Conservation (phyloP, 805 yeast genomes). For the Cyberlindnera mrakii region DNA sequence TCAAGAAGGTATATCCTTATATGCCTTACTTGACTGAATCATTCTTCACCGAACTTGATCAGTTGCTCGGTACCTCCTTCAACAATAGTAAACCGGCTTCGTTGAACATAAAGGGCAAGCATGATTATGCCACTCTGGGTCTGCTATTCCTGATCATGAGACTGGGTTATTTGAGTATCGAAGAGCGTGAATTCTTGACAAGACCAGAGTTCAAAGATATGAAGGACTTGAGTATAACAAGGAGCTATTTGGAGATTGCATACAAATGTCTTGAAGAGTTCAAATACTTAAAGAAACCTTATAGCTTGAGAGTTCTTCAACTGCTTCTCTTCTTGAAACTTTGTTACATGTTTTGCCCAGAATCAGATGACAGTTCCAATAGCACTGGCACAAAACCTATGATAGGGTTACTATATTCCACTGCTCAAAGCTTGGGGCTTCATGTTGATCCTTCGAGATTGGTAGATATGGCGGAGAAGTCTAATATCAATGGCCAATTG, state of each 20-base stretch:
- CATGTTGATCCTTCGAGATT: conserved; percentile 46
- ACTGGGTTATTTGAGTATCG: conserved; percentile 16
- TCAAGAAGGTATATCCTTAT: conserved; percentile 21
- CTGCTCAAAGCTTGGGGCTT: conserved; percentile 49
- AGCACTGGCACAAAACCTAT: conserved; percentile 43
- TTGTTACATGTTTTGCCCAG: conserved; percentile 45
- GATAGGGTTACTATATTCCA: conserved; percentile 43
- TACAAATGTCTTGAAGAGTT: conserved; percentile 44
- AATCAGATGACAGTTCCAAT: conserved; percentile 50
- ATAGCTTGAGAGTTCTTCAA: conserved; percentile 43
- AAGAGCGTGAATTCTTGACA: conserved; percentile 10
- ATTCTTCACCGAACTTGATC: conserved; percentile 15
- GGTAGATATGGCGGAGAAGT: conserved; percentile 5
- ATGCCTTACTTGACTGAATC: conserved; percentile 22
- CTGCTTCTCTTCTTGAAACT: conserved; percentile 42
- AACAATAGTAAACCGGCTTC: conserved; percentile 2
- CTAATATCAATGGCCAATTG: conserved; percentile 10
- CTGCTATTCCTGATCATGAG: conserved; percentile 18
- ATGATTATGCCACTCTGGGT: conserved; percentile 20
- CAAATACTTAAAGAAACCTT: conserved; percentile 39
- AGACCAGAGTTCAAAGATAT: conserved; percentile 7
- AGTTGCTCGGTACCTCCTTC: conserved; percentile 7
- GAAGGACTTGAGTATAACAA: conserved; percentile 8
- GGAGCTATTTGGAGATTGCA: conserved; percentile 9
- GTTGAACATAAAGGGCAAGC: conserved; percentile 10